These are phyloP conservation scores for Fusarium sarcochroum DNA, from an alignment of 2,329 filamentous ascomycete species.

Conservation along the genomic window DNA sequence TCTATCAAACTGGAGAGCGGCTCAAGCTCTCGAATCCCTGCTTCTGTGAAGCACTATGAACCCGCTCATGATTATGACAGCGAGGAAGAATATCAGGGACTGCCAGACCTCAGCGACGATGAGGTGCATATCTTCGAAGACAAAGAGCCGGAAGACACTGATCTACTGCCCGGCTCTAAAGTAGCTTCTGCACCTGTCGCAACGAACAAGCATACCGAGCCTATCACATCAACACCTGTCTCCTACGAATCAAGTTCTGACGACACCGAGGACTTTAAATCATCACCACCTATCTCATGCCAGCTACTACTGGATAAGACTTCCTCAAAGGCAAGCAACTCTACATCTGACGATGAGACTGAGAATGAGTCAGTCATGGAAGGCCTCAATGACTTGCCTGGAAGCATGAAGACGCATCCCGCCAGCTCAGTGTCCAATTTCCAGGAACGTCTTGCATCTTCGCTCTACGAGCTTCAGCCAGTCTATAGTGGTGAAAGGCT, in stretches of 20 bases:
- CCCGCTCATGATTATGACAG: neutral
- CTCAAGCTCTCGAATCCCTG: neutral
- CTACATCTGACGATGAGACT: neutral
- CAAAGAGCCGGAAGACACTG: neutral
- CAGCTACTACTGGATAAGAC: neutral
- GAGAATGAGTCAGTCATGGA: neutral
- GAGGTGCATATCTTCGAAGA: neutral
- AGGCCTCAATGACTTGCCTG: neutral
- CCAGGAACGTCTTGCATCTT: neutral
- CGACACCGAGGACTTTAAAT: neutral
- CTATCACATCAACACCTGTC: constrained; percentile 4
- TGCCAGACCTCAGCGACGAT: constrained; percentile 1
- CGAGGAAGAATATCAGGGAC: constrained; percentile 5
- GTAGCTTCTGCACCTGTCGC: neutral
- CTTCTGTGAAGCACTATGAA: neutral
- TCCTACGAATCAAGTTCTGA: constrained; percentile 1
- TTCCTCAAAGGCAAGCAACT: neutral
- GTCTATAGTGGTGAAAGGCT: constrained; percentile 37
- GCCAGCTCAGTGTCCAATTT: neutral
- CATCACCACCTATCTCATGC: constrained; percentile 24
- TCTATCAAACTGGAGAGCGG: neutral
- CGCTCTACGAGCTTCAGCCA: constrained; percentile 33
- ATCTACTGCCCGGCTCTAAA: neutral
- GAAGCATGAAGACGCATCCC: neutral
- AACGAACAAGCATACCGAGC: neutral